Evolutionary conservation across 352 stramenopile species (phyloP), one percentile per base, ranked within the genome.

Genomic region (Phytophthora crassamura): DNA sequence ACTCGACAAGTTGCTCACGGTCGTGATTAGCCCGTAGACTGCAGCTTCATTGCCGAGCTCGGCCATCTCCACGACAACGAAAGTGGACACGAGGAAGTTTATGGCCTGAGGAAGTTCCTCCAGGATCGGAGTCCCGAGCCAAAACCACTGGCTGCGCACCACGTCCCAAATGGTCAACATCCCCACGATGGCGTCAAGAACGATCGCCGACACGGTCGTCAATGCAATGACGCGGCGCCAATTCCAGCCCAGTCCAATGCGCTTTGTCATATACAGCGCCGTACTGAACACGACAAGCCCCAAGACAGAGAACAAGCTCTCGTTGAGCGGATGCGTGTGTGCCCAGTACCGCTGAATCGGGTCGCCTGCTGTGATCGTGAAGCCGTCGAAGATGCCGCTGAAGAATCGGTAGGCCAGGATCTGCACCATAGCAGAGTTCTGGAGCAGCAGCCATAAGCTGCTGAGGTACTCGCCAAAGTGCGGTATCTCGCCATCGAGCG

Each of bases 111-210:
- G 82, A 16, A 91, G 64, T 41, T 86, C 51, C 39, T 80, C 66
- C 3, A 83, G 46, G 7, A 90, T 68, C 0, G 80, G 77, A 10
- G 78, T 70, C 16, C 78, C 80, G 16, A 91, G 48, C 72, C 78
- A 91, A 62, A 91, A 88, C 63, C 67, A 89, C 50, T 86, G 82
- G 52, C 71, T 88, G 8, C 82, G 77, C 48, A 83, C 14, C 12
- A 90, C 69, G 50, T 87, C 61, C 70, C 72, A 91, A 47, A 72
- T 72, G 1, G 73, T 69, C 42, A 83, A 34, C 45, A 80, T 72
- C 16, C 46, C 76, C 16, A 75, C 59, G 15, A 86, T 49, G 0
- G 67, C 59, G 38, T 88, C 79, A n/a, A 88, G 30, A 40, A 36
- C 40, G 20, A 83, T 69, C 28, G 80, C 75, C 5, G 64, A 53